Conservation (phyloP, 495 filamentous ascomycete species). For the Tuber indicum region DNA sequence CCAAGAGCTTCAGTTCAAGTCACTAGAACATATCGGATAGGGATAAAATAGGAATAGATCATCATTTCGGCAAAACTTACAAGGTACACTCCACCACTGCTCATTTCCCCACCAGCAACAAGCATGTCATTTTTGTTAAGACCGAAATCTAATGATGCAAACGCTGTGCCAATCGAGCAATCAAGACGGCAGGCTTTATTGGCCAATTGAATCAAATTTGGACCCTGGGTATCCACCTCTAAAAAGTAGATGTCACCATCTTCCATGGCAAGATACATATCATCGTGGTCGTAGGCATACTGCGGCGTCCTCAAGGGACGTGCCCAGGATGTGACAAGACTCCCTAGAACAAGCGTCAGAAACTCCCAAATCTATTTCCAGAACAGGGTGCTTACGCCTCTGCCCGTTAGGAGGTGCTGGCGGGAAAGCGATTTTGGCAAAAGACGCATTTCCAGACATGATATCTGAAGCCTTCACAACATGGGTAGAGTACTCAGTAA, state of each 20-base stretch:
- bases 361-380: conserved; percentile 2
- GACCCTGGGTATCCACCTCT: conserved; percentile 54
- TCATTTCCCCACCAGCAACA: conserved; percentile 70
- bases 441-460: conserved; percentile 32
- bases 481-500: conserved; percentile 39
- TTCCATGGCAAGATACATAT: conserved; percentile 71
- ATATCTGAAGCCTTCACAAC: conserved; percentile 40
- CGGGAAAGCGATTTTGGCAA: conserved; percentile 38
- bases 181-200: conserved; percentile 55
- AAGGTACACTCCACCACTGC: conserved; percentile 70
- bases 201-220: conserved; percentile 47
- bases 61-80: conserved; percentile 47
- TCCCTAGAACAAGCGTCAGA: conserved; percentile 30
- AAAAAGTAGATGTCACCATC: conserved; percentile 67
- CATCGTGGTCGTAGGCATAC: conserved; percentile 57
- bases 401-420: conserved; percentile 26
- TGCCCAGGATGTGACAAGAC: conserved; percentile 58
- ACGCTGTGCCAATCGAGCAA: conserved; percentile 59
- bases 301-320: conserved; percentile 57
- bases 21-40: conserved; percentile 10
- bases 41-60: conserved; percentile 11
- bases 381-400: conserved; percentile 27
- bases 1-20: conserved; percentile 38
- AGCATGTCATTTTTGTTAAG: conserved; percentile 62
- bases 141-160: conserved; percentile 54